Percentiles rank a stretch among this genome's conserved stretches.
Conservation (phyloP, 1,284 basidiomycete species). For the Apiotrichum domesticum region DNA sequence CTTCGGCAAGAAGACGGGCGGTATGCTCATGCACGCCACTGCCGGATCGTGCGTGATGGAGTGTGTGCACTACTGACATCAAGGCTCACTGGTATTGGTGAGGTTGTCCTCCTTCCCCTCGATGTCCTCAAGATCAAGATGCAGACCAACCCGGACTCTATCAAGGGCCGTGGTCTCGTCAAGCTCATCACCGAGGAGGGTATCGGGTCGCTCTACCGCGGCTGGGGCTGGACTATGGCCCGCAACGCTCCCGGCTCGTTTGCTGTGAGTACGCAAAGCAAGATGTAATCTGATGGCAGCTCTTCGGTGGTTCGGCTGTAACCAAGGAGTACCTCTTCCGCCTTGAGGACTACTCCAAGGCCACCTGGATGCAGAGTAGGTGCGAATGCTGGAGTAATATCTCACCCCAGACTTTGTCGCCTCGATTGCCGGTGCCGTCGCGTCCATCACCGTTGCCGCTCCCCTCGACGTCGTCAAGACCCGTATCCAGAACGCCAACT, state of each 20-base stretch:
- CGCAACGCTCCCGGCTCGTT: slow-evolving; percentile 95
- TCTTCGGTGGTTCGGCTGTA: slow-evolving; percentile 90
- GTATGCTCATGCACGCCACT: slow-evolving; percentile 89
- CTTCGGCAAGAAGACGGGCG: slow-evolving; percentile 94
- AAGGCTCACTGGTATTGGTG: slow-evolving; percentile 86
- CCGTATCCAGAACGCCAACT: slow-evolving; percentile 96
- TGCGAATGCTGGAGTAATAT: slow-evolving; percentile 1
- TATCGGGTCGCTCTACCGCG: slow-evolving; percentile 76
- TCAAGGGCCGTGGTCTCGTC: slow-evolving; percentile 83
- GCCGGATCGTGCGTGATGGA: slow-evolving; percentile 67
- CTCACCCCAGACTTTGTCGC: slow-evolving; percentile 67
- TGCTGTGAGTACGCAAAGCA: slow-evolving; percentile 57
- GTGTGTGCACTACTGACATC: neutral
- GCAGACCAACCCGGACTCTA: slow-evolving; percentile 89
- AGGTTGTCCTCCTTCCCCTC: slow-evolving; percentile 90
- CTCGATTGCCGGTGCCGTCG: slow-evolving; percentile 86
- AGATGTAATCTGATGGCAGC: slow-evolving; percentile 49
- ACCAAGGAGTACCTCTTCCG: slow-evolving; percentile 92
- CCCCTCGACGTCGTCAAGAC: slow-evolving; percentile 96
- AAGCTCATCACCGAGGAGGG: slow-evolving; percentile 91
- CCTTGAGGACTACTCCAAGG: slow-evolving; percentile 79
- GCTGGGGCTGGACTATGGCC: slow-evolving; percentile 98
- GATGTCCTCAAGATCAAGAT: slow-evolving; percentile 98
- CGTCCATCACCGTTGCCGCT: slow-evolving; percentile 92
- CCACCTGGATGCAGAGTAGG: slow-evolving; percentile 82